These are phyloP conservation scores for Strigomonas galati DNA, from an alignment of 208 protist genomes.

Conservation along the genomic window DNA sequence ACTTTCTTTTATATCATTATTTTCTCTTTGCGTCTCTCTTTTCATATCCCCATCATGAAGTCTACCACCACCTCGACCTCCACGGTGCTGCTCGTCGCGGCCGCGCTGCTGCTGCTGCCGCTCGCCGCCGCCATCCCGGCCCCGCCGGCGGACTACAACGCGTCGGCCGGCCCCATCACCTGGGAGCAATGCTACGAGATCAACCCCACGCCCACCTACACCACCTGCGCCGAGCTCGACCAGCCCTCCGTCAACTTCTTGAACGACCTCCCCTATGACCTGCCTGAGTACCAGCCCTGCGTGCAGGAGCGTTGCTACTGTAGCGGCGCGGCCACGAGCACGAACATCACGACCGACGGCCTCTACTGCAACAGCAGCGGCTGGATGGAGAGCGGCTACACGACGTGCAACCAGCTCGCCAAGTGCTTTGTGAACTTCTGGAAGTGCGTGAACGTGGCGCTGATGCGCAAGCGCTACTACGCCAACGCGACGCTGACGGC, in stretches of 20 bases:
- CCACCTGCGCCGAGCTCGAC: conserved; percentile 26
- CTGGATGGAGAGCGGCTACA: conserved; percentile 40
- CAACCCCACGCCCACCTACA: conserved; percentile 35
- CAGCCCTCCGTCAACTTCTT: conserved; percentile 24
- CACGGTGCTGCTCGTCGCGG: neutral
- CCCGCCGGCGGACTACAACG: conserved; percentile 6
- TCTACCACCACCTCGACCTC: neutral
- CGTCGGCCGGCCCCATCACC: conserved; percentile 31
- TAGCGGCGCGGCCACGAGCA: conserved; percentile 17
- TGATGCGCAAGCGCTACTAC: conserved; percentile 19
- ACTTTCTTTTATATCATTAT: neutral
- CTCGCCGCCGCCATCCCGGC: conserved; percentile 10
- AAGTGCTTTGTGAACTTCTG: conserved; percentile 52
- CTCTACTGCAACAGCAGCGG: conserved; percentile 33
- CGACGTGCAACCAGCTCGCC: conserved; percentile 40
- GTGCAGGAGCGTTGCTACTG: conserved; percentile 52
- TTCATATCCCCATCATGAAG: conserved; percentile 1
- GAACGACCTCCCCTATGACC: conserved; percentile 31
- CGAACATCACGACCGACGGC: conserved; percentile 26
- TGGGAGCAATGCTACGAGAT: conserved; percentile 31
- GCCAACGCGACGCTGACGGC: neutral
- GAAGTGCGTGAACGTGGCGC: conserved; percentile 26
- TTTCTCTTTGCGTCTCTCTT: conserved; percentile 24
- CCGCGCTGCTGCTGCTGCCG: conserved; percentile 12
- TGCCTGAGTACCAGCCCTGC: conserved; percentile 30